phyloP scores from a whole-genome alignment of 208 protist species.

The Acanthamoeba culbertsoni region DNA sequence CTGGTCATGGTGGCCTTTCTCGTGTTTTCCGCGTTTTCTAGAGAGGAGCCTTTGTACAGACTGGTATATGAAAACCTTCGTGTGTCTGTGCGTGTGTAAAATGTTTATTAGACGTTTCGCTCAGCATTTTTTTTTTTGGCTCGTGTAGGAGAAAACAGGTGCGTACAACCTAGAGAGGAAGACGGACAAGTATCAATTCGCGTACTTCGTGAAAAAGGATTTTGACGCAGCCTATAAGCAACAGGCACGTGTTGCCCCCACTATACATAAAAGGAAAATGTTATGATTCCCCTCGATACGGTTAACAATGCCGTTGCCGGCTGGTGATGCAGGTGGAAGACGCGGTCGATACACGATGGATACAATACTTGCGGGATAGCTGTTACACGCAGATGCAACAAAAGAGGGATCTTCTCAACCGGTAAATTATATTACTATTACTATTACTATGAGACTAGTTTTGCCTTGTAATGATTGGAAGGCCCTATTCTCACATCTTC shows the following conservation, averaged over 20 bases:
- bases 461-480: neutral
- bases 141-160: neutral
- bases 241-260: neutral
- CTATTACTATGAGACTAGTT: no score
- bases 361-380: neutral
- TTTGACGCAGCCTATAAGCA: neutral
- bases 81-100: neutral
- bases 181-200: neutral
- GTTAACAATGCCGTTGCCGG: neutral
- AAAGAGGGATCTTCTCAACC: neutral
- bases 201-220: neutral
- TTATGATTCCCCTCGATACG: no score
- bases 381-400: conserved; percentile 6
- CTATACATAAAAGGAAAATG: no score
- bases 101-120: no score
- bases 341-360: neutral
- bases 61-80: neutral
- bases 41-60: conserved; percentile 28
- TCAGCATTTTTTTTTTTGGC: neutral
- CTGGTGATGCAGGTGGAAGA: neutral
- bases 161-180: neutral
- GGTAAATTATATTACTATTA: neutral
- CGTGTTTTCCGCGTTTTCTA: neutral
- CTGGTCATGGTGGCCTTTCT: neutral
- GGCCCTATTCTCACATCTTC: neutral